These are phyloP conservation scores for Neurospora terricola DNA, from an alignment of 495 filamentous ascomycete genomes.

Conservation along the genomic window DNA sequence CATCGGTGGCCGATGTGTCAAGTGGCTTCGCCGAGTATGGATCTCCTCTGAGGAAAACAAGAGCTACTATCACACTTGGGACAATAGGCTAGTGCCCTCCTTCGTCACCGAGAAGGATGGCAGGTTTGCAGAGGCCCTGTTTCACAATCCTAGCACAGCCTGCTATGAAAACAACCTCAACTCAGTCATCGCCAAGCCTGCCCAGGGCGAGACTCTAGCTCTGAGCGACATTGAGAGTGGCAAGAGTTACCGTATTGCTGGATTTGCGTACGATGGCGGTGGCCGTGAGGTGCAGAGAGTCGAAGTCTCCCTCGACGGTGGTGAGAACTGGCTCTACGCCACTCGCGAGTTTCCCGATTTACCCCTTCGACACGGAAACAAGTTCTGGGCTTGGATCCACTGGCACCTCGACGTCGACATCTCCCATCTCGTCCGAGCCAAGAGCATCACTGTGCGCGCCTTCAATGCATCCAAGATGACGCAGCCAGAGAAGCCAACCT, in stretches of 20 bases:
- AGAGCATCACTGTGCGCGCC: conserved; percentile 1
- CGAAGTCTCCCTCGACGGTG: conserved; percentile 6
- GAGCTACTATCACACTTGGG: conserved; percentile 11
- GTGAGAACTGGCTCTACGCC: conserved; percentile 1
- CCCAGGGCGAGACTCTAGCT: conserved; percentile 1
- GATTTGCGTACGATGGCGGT: conserved; percentile 6
- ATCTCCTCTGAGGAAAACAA: conserved; percentile 3
- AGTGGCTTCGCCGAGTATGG: conserved; percentile 11
- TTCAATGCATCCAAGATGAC: conserved; percentile 3
- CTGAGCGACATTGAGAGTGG: background rate
- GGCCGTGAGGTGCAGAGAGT: conserved; percentile 9
- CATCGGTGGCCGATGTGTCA: conserved; percentile 8
- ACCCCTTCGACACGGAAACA: conserved; percentile 7
- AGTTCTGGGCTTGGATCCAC: conserved; percentile 11
- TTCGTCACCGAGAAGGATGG: conserved; percentile 5
- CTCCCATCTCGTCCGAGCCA: conserved; percentile 1
- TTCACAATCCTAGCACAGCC: conserved; percentile 3
- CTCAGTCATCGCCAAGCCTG: conserved; percentile 4
- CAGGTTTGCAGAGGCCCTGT: conserved; percentile 1
- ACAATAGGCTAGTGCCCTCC: conserved; percentile 5
- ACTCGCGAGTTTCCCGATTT: conserved; percentile 1
- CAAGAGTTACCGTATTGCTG: background rate
- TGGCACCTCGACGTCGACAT: conserved; percentile 8
- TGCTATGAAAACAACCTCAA: conserved; percentile 6
- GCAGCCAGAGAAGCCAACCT: conserved; percentile 2